A percentile compares a stretch with the other conserved stretches of the same genome.
Evolutionary conservation across 2,329 filamentous ascomycete species (phyloP).

Genomic region (Bipolaris bicolor): DNA sequence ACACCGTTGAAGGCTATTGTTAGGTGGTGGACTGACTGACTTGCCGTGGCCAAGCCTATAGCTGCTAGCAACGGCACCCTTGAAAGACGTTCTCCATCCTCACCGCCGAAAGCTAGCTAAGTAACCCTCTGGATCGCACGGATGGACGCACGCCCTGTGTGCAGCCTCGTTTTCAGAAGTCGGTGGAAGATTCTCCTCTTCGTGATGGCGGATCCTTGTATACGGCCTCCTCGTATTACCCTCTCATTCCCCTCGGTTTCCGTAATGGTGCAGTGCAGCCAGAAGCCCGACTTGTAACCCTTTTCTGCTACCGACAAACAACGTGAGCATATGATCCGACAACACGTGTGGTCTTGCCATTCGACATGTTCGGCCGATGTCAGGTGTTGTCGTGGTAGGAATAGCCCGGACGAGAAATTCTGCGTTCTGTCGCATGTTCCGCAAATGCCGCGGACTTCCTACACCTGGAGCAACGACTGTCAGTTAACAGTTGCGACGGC

Average conservation of each 20-base stretch:
- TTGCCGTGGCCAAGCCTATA: not conserved
- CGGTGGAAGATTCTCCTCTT: not conserved
- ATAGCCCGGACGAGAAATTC: not conserved
- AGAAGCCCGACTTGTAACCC: not conserved
- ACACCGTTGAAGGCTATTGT: not conserved
- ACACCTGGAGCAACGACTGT: constrained; percentile 12
- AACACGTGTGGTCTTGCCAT: not conserved
- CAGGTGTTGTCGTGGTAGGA: not conserved
- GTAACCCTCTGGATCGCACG: not conserved
- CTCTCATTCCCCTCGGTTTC: not conserved
- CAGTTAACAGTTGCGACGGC: constrained; percentile 13
- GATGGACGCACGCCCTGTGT: not conserved
- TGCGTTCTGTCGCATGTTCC: constrained; percentile 5
- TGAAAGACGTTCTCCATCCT: not conserved
- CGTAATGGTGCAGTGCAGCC: not conserved
- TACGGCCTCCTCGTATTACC: not conserved
- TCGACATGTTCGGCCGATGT: not conserved
- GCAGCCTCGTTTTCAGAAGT: not conserved
- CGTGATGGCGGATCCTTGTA: constrained; percentile 1
- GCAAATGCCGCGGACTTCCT: not conserved
- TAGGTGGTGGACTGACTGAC: not conserved
- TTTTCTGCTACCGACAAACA: not conserved
- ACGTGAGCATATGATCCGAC: not conserved
- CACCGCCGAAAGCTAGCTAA: not conserved
- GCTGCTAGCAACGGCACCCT: not conserved